Conservation (phyloP, 331 rosid genomes). For the Quercus tomentella region DNA sequence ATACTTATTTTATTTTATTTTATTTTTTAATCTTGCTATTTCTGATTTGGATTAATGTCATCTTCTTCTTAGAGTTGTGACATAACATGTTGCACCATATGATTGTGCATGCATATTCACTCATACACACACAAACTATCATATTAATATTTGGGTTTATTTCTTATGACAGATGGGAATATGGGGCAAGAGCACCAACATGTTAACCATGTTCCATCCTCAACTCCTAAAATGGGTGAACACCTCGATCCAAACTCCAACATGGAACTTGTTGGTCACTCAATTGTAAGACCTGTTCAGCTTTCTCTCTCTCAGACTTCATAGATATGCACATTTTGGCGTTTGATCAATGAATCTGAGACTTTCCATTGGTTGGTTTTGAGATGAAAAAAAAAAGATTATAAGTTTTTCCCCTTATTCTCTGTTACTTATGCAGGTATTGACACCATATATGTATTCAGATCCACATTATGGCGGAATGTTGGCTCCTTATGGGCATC, state of each 20-base stretch:
- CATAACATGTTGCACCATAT: background rate
- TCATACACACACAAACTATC: background rate
- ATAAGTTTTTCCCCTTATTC: constrained; percentile 9
- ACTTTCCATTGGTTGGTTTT: background rate
- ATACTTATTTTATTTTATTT: too few relatives aligned
- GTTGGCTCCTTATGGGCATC: constrained; percentile 51
- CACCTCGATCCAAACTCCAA: constrained; percentile 46
- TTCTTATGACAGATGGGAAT: constrained; percentile 32
- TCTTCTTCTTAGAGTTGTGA: background rate
- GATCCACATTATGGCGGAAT: constrained; percentile 60
- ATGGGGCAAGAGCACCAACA: constrained; percentile 35
- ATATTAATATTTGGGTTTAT: background rate
- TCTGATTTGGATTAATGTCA: background rate
- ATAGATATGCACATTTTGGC: background rate
- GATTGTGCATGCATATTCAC: background rate
- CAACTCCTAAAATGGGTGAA: constrained; percentile 39
- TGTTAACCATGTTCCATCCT: constrained; percentile 31
- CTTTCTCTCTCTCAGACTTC: constrained; percentile 5
- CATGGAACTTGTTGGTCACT: constrained; percentile 63
- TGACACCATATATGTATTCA: constrained; percentile 57
- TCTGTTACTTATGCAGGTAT: constrained; percentile 48
- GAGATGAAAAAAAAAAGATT: constrained; percentile 7
- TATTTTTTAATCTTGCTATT: background rate
- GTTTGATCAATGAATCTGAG: background rate
- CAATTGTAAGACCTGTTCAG: constrained; percentile 51